Conservation (phyloP, 768 basidiomycete genomes). For the Suillus luteus region DNA sequence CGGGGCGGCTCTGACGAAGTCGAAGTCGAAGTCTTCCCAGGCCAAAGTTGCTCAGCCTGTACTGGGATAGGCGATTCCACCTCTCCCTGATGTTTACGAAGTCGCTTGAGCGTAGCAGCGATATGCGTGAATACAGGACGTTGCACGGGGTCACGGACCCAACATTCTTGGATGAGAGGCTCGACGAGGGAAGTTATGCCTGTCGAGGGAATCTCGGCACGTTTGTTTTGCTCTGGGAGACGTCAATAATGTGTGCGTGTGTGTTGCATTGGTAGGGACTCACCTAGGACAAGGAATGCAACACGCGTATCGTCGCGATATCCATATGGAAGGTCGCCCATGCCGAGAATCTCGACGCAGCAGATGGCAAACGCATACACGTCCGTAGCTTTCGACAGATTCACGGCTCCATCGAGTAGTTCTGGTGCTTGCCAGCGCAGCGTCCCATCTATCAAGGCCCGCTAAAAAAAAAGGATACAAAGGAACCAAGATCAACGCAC, state of each 20-base stretch:
- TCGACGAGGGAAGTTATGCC: slow-evolving; percentile 36
- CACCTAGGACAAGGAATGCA: slow-evolving; percentile 52
- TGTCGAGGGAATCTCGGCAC: slow-evolving; percentile 50
- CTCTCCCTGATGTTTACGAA: slow-evolving; percentile 43
- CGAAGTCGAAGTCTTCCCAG: background rate
- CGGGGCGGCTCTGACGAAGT: slow-evolving; percentile 18
- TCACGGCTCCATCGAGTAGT: slow-evolving; percentile 49
- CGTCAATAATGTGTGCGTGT: slow-evolving; percentile 17
- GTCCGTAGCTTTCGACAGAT: slow-evolving; percentile 57
- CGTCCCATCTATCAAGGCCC: slow-evolving; percentile 50
- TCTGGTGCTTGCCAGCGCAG: slow-evolving; percentile 76
- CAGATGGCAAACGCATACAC: slow-evolving; percentile 71
- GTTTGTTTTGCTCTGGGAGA: slow-evolving; percentile 47
- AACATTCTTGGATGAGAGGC: slow-evolving; percentile 54
- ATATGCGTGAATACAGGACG: slow-evolving; percentile 57
- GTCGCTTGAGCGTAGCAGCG: slow-evolving; percentile 44
- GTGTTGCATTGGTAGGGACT: slow-evolving; percentile 22
- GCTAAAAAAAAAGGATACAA: background rate
- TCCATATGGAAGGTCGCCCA: slow-evolving; percentile 64
- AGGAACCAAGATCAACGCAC: slow-evolving; percentile 37
- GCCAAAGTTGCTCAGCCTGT: slow-evolving; percentile 24
- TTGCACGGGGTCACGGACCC: slow-evolving; percentile 52
- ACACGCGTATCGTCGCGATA: slow-evolving; percentile 52
- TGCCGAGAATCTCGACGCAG: slow-evolving; percentile 63
- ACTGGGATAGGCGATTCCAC: slow-evolving; percentile 34